A percentile compares a stretch with the other conserved stretches of the same genome.
Evolutionary conservation across 2,329 filamentous ascomycete species (phyloP).

Genomic region (Pyricularia sp.): DNA sequence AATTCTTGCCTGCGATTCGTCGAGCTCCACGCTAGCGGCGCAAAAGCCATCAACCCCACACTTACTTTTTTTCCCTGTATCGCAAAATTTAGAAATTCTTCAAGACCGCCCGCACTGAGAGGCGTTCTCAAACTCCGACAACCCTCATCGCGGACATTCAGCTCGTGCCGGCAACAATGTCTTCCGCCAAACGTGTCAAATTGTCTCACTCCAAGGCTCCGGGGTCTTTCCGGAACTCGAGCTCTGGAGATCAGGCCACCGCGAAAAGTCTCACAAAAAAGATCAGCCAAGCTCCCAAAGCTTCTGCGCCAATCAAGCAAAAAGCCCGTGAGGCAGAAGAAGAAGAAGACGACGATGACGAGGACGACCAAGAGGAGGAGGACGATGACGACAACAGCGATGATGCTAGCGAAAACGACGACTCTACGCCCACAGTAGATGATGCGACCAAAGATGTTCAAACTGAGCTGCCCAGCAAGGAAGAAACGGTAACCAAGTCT

Average conservation of each 20-base stretch:
- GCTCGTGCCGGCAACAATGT: not conserved
- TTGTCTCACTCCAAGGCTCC: not conserved
- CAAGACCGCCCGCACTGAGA: not conserved
- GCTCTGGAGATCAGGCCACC: not conserved
- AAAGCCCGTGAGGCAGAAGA: not conserved
- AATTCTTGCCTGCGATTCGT: not conserved
- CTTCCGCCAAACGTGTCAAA: constrained; percentile 1
- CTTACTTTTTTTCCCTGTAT: not conserved
- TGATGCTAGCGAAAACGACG: not conserved
- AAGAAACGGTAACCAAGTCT: constrained; percentile 32
- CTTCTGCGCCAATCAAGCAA: not conserved
- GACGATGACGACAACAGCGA: not conserved
- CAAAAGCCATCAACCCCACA: not conserved
- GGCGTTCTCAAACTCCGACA: not conserved
- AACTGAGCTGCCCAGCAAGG: not conserved
- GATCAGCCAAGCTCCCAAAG: not conserved
- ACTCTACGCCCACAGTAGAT: constrained; percentile 1
- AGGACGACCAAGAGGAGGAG: not conserved
- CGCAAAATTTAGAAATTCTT: not conserved
- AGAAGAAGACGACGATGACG: not conserved
- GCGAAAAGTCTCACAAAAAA: not conserved
- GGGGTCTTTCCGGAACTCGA: not conserved
- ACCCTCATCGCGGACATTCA: not conserved
- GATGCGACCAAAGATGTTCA: not conserved
- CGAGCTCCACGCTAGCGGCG: not conserved